Conservation (phyloP, 2,329 filamentous ascomycete genomes). For the Rutstroemia sydowiana region DNA sequence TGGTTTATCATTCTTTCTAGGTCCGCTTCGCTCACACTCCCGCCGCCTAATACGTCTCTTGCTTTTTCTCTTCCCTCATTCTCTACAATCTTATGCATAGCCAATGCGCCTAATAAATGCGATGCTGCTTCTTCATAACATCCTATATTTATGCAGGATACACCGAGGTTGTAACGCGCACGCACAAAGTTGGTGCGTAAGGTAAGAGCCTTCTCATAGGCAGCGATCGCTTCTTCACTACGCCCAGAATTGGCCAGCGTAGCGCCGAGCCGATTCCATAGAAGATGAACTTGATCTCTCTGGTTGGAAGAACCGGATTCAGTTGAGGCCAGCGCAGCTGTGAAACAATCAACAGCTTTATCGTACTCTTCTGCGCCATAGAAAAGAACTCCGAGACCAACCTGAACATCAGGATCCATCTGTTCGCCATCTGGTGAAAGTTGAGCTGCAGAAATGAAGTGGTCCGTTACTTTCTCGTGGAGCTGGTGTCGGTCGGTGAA, state of each 20-base stretch:
- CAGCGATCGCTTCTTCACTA: slow-evolving; percentile 91
- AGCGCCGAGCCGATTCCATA: slow-evolving; percentile 95
- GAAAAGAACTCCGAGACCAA: slow-evolving; percentile 92
- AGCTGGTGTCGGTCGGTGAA: slow-evolving; percentile 89
- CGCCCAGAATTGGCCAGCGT: slow-evolving; percentile 92
- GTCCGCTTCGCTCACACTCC: slow-evolving; percentile 57
- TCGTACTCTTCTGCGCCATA: slow-evolving; percentile 97
- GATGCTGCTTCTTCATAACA: slow-evolving; percentile 90
- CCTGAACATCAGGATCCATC: slow-evolving; percentile 98
- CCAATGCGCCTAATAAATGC: slow-evolving; percentile 83
- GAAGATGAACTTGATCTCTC: slow-evolving; percentile 77
- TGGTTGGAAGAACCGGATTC: slow-evolving; percentile 80
- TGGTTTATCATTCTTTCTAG: slow-evolving; percentile 85
- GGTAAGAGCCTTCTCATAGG: slow-evolving; percentile 86
- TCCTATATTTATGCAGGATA: slow-evolving; percentile 94
- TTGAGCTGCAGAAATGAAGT: slow-evolving; percentile 89
- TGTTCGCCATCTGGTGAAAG: slow-evolving; percentile 85
- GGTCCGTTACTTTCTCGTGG: slow-evolving; percentile 80
- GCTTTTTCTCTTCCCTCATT: slow-evolving; percentile 76
- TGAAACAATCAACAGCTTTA: slow-evolving; percentile 98
- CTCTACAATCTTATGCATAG: slow-evolving; percentile 94
- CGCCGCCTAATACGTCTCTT: slow-evolving; percentile 67
- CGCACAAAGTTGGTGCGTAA: slow-evolving; percentile 95
- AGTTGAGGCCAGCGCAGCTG: slow-evolving; percentile 76
- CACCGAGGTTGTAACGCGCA: slow-evolving; percentile 92